Evolutionary conservation across 768 basidiomycete genomes (phyloP).

Genomic region (Hirschioporus abietinus): DNA sequence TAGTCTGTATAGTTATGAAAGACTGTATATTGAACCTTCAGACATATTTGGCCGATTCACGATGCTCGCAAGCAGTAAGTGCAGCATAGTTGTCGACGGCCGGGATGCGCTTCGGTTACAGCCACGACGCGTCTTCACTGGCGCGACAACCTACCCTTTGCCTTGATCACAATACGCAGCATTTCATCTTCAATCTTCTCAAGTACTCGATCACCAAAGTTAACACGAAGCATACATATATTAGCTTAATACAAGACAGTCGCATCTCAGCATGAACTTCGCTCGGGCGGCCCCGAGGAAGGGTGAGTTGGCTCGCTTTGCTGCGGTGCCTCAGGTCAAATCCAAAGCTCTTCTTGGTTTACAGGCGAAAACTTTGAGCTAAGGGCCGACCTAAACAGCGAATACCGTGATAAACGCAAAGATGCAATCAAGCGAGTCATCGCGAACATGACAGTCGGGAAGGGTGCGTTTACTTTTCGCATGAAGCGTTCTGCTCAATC

Average conservation of each 20-base stretch:
- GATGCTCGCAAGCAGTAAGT: no score
- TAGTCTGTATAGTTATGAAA: not conserved
- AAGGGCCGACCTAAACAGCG: slow-evolving; percentile 93
- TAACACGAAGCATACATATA: not conserved
- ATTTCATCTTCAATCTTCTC: not conserved
- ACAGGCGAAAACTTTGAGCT: slow-evolving; percentile 97
- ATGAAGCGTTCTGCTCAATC: not conserved
- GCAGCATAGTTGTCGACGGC: no score
- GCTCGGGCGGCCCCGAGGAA: slow-evolving; percentile 21
- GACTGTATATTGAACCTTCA: not conserved
- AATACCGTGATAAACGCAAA: slow-evolving; percentile 91
- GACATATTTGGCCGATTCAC: no score
- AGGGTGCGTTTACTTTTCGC: slow-evolving; percentile 52
- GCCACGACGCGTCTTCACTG: not conserved
- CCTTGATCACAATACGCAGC: not conserved
- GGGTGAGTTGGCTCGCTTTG: slow-evolving; percentile 9
- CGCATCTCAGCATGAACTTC: slow-evolving; percentile 12
- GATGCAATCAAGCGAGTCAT: slow-evolving; percentile 98
- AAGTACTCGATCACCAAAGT: not conserved
- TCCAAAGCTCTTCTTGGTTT: slow-evolving; percentile 27
- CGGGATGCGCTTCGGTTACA: not conserved
- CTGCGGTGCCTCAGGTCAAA: not conserved
- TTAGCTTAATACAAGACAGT: not conserved
- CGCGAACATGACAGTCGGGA: slow-evolving; percentile 98
- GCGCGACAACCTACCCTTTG: not conserved